Percentiles rank a stretch among this genome's conserved stretches.
Evolutionary conservation across 208 protist species (phyloP).

Genomic region (Trypanosoma avium): DNA sequence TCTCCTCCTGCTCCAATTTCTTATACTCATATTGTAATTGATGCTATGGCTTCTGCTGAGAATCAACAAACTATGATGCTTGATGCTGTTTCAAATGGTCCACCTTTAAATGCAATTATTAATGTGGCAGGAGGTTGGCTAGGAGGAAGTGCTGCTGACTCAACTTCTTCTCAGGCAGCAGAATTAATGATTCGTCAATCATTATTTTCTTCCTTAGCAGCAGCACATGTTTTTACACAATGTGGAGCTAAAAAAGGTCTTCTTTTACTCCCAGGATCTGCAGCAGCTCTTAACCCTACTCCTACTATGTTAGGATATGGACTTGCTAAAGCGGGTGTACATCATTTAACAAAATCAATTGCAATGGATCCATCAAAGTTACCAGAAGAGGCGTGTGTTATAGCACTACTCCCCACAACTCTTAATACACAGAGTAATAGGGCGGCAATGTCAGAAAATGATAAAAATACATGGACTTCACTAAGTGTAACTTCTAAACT

Average conservation of each 20-base stretch:
- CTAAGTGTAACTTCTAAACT: constrained; percentile 31
- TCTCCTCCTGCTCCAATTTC: constrained; percentile 4
- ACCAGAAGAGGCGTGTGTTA: constrained; percentile 35
- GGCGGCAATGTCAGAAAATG: constrained; percentile 53
- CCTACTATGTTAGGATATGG: constrained; percentile 86
- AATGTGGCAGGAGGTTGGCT: constrained; percentile 83
- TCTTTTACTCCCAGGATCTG: constrained; percentile 71
- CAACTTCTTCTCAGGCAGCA: constrained; percentile 26
- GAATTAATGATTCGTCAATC: constrained; percentile 79
- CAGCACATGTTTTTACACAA: constrained; percentile 51
- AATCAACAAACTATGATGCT: constrained; percentile 33
- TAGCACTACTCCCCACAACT: constrained; percentile 68
- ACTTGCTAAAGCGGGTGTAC: constrained; percentile 80
- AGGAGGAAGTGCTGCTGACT: constrained; percentile 41
- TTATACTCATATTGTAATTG: constrained; percentile 11
- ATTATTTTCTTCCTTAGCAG: constrained; percentile 68
- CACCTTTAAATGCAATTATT: constrained; percentile 60
- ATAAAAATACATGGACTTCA: constrained; percentile 60
- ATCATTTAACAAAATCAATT: constrained; percentile 69
- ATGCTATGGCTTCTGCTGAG: constrained; percentile 21
- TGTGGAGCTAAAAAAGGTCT: constrained; percentile 38
- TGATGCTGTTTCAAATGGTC: constrained; percentile 11
- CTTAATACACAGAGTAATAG: constrained; percentile 78
- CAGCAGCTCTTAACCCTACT: constrained; percentile 42
- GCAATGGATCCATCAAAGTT: constrained; percentile 39